Evolutionary conservation across 176 grass and related monocot species (phyloP), one percentile per base, ranked within the genome.

Genomic region (Carex littledalei): DNA sequence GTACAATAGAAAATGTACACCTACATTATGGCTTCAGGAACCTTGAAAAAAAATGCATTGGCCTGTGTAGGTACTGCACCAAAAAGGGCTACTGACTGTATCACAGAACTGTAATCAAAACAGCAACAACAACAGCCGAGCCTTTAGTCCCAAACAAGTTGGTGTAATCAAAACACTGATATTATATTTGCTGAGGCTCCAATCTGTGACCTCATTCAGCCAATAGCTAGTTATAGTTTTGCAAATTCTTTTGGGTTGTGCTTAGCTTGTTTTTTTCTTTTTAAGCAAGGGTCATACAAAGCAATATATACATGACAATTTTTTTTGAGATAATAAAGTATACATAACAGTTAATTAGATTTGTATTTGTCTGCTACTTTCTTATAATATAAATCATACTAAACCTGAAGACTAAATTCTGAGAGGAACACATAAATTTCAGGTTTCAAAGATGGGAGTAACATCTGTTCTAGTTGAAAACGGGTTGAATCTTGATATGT

Each of bases 381-480:
- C 13, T 29, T 76, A 54, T 76, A 26, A 54, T 76, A 24, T 76
- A 29, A 47, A 52, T 54, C 12, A 8, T 29, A 78, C 50, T 55
- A 56, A 31, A 78, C 49, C 49, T 57, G 50, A 56, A 17, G 29
- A 55, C 7, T 18, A 56, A 47, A 57, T 57, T 34, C 14, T 78
- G 15, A 57, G 24, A 78, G 15, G 53, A 18, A 56, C 52, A 9
- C 35, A 8, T 83, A 43, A 43, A 72, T 89, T 91, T 70, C 88
- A 97, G 94, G 81, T 94, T 45, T 94, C 94, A 39, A 94, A 94
- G 85, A 91, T 97, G 92, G 92, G 94, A 78, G 94, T 91, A 82
- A 92, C 92, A 15, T 83, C 88, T 68, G 85, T 94, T 66, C 79
- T 94, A 29, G 94, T 97, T 62, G 88, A 94, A 60, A 90, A 94